Evolutionary conservation across 2,329 filamentous ascomycete genomes (phyloP).

Genomic region (Purpureocillium takamizusanense): DNA sequence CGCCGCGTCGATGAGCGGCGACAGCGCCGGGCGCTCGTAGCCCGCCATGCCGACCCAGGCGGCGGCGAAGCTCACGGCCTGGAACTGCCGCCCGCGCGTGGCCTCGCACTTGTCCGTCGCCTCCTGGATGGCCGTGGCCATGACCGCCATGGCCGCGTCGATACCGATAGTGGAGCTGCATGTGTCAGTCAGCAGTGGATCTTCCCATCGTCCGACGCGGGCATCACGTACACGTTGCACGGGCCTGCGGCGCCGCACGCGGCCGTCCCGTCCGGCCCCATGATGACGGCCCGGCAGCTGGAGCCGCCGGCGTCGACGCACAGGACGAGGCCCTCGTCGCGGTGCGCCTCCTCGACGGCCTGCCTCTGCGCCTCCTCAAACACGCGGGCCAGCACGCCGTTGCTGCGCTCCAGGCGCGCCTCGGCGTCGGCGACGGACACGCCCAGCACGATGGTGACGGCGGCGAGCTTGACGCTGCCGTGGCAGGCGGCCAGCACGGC

Average conservation of each 20-base stretch:
- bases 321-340: constrained; percentile 13
- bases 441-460: not conserved
- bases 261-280: constrained; percentile 13
- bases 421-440: constrained; percentile 11
- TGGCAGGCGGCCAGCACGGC: constrained; percentile 6
- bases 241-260: constrained; percentile 20
- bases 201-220: too few species aligned
- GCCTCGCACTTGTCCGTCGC: constrained; percentile 8
- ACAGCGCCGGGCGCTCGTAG: constrained; percentile 23
- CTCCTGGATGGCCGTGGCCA: constrained; percentile 15
- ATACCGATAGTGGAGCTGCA: constrained; percentile 17
- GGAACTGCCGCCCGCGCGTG: constrained; percentile 1
- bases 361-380: constrained; percentile 5
- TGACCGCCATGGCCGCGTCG: constrained; percentile 14
- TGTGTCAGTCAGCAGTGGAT: not conserved
- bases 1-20: constrained; percentile 13
- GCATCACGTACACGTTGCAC: constrained; percentile 26
- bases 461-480: constrained; percentile 7
- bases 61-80: constrained; percentile 13
- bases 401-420: constrained; percentile 6
- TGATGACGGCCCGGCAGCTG: constrained; percentile 28
- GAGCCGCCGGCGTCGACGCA: constrained; percentile 33
- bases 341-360: not conserved
- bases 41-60: constrained; percentile 31
- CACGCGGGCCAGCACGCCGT: constrained; percentile 9